Evolutionary conservation across 2,329 filamentous ascomycete species (phyloP).

Genomic region (Macrophomina pseudophaseolina): DNA sequence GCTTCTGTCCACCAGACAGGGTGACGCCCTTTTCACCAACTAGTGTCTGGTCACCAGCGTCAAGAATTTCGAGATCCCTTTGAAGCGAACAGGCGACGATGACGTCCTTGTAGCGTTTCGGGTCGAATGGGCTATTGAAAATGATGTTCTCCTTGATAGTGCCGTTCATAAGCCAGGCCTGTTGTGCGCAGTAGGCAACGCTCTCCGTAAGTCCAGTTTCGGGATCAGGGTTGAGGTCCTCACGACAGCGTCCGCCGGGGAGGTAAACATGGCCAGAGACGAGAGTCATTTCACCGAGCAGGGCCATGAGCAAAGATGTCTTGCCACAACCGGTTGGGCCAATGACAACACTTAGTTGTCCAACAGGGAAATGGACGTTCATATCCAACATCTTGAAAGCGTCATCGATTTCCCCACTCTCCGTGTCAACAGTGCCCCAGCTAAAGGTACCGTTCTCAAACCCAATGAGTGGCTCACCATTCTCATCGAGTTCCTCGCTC

Average conservation of each 20-base stretch:
- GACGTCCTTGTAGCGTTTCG: slow-evolving; percentile 83
- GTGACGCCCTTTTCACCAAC: slow-evolving; percentile 98
- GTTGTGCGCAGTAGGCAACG: slow-evolving; percentile 94
- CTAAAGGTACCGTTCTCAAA: slow-evolving; percentile 85
- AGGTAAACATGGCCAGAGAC: slow-evolving; percentile 81
- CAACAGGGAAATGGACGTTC: slow-evolving; percentile 80
- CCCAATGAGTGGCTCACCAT: slow-evolving; percentile 77
- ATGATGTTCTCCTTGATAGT: slow-evolving; percentile 96
- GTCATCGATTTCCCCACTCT: slow-evolving; percentile 64
- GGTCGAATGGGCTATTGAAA: slow-evolving; percentile 81
- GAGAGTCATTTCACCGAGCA: slow-evolving; percentile 94
- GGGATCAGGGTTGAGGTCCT: slow-evolving; percentile 80
- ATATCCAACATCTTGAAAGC: slow-evolving; percentile 81
- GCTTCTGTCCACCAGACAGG: slow-evolving; percentile 95
- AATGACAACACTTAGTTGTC: slow-evolving; percentile 88
- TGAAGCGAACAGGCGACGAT: slow-evolving; percentile 90
- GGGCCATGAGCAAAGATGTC: slow-evolving; percentile 92
- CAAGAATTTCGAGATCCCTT: slow-evolving; percentile 88
- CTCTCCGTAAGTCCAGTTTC: slow-evolving; percentile 88
- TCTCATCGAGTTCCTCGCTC: slow-evolving; percentile 69
- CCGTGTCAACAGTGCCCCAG: slow-evolving; percentile 70
- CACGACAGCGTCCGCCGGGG: slow-evolving; percentile 82
- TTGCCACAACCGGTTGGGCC: slow-evolving; percentile 95
- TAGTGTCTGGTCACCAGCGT: slow-evolving; percentile 88
- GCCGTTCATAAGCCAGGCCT: slow-evolving; percentile 95